phyloP scores from a whole-genome alignment of 2,329 filamentous ascomycete species.

The Colletotrichum acutatum region DNA sequence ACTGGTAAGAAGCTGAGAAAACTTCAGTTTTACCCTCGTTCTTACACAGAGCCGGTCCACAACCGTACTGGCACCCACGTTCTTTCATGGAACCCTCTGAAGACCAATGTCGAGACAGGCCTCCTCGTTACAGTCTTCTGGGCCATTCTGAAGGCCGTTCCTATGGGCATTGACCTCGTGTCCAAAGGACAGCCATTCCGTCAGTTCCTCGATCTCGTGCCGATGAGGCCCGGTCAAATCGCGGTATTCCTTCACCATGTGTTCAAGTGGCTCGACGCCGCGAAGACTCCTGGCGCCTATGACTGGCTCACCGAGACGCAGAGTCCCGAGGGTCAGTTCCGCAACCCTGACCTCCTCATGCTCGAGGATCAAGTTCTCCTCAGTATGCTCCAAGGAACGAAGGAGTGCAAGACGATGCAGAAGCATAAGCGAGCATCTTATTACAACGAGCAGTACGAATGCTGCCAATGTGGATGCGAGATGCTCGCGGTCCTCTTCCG shows the following conservation, averaged over 20 bases:
- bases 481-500: conserved; percentile 10
- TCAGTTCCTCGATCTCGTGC: conserved; percentile 25
- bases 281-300: background rate
- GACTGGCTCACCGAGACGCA: background rate
- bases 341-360: too few species aligned
- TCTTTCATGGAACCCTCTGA: conserved; percentile 21
- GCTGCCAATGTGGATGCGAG: background rate
- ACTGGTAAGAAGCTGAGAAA: conserved; percentile 35
- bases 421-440: background rate
- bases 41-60: background rate
- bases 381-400: conserved; percentile 1
- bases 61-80: conserved; percentile 18
- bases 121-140: conserved; percentile 19
- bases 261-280: conserved; percentile 2
- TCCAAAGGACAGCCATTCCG: background rate
- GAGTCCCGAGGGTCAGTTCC: background rate
- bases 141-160: conserved; percentile 23
- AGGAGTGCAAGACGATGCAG: background rate
- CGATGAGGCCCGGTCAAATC: conserved; percentile 25
- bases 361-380: conserved; percentile 29
- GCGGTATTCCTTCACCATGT: conserved; percentile 24
- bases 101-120: background rate
- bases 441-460: background rate
- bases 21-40: conserved; percentile 27
- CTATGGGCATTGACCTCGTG: conserved; percentile 27